Conservation (phyloP, 208 protist species). For the Trypanosoma boissoni region DNA sequence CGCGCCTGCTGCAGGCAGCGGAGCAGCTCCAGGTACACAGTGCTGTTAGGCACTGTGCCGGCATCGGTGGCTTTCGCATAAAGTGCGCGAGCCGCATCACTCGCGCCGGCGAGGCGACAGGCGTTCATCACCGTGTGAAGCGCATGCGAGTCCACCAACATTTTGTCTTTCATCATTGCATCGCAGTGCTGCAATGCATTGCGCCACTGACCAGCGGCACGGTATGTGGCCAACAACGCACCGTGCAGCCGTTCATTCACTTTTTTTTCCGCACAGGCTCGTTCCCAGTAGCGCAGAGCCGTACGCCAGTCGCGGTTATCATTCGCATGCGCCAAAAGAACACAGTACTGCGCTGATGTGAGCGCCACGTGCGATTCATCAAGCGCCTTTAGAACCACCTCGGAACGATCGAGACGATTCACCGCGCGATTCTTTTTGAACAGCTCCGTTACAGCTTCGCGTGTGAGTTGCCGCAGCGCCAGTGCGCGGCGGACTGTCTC, state of each 20-base stretch:
- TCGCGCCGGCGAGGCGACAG: conserved; percentile 58
- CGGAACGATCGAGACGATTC: conserved; percentile 71
- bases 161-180: conserved; percentile 67
- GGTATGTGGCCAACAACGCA: conserved; percentile 63
- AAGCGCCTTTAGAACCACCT: conserved; percentile 47
- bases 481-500: conserved; percentile 43
- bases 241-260: conserved; percentile 59
- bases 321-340: conserved; percentile 86
- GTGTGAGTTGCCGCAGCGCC: conserved; percentile 45
- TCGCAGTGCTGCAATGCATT: conserved; percentile 63
- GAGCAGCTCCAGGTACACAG: conserved; percentile 85
- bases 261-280: conserved; percentile 58
- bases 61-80: conserved; percentile 55
- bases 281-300: conserved; percentile 65
- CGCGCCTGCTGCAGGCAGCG: conserved; percentile 47
- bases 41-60: conserved; percentile 52
- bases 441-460: conserved; percentile 41
- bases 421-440: conserved; percentile 64
- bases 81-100: conserved; percentile 45
- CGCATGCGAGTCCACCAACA: conserved; percentile 50
- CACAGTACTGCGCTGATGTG: conserved; percentile 67
- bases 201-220: conserved; percentile 61
- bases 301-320: conserved; percentile 52
- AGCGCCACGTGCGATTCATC: conserved; percentile 35
- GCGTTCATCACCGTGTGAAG: conserved; percentile 83